Evolutionary conservation across 805 yeast genomes (phyloP).

Genomic region (Saccharomycopsis guyanensis): DNA sequence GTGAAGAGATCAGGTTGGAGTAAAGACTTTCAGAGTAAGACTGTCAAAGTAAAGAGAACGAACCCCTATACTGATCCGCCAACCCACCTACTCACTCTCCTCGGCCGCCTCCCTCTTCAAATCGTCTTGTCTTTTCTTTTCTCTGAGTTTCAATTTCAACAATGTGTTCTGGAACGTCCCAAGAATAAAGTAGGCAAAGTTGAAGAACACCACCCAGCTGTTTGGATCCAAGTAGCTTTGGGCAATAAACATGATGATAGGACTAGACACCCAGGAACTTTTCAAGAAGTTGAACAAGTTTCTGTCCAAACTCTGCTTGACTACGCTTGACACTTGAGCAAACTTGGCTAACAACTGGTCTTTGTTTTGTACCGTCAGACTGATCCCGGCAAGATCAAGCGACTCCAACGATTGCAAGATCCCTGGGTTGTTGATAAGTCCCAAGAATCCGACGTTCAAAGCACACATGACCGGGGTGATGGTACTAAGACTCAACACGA

Average conservation of each 20-base stretch:
- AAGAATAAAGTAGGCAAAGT: constrained; percentile 46
- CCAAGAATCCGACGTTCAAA: constrained; percentile 43
- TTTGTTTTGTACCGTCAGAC: constrained; percentile 22
- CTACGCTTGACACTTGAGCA: not conserved
- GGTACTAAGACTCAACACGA: constrained; percentile 43
- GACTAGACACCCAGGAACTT: constrained; percentile 48
- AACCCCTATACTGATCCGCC: too few species aligned
- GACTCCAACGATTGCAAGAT: not conserved
- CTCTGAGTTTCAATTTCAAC: constrained; percentile 35
- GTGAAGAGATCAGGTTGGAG: too few species aligned
- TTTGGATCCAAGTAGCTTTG: constrained; percentile 51
- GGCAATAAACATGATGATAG: constrained; percentile 44
- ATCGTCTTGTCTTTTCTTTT: constrained; percentile 21
- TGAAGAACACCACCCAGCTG: constrained; percentile 59
- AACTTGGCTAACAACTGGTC: not conserved
- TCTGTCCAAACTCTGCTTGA: constrained; percentile 30
- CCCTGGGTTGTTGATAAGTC: constrained; percentile 35
- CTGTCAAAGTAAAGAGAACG: too few species aligned
- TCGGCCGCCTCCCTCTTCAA: constrained; percentile 21
- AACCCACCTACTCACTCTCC: too few species aligned
- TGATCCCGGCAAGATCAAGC: not conserved
- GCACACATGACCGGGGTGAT: constrained; percentile 48
- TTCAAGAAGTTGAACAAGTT: constrained; percentile 41
- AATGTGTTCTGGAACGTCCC: constrained; percentile 57
- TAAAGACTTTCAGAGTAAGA: too few species aligned